Evolutionary conservation across 148 eudicot genomes (phyloP).

Genomic region (Limonium bicolor): DNA sequence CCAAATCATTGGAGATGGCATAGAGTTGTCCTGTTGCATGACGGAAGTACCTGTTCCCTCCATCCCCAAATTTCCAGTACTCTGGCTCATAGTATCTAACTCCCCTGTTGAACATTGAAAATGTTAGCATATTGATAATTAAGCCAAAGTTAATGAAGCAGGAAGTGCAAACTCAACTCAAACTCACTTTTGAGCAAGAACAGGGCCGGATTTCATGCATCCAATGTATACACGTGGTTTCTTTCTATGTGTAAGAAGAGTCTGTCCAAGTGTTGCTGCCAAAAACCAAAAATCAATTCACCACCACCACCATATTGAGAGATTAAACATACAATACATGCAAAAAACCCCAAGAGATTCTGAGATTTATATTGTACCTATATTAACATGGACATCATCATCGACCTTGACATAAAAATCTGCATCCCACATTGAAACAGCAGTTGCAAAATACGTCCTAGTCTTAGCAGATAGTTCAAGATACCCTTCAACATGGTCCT

Average conservation of each 20-base stretch:
- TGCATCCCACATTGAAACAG: constrained; percentile 46
- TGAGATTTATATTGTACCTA: constrained; percentile 16
- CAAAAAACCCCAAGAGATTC: no score
- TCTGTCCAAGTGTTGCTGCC: constrained; percentile 32
- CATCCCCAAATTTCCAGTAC: constrained; percentile 50
- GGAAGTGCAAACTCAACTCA: neutral
- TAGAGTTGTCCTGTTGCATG: constrained; percentile 55
- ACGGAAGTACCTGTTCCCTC: constrained; percentile 45
- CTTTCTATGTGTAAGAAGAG: constrained; percentile 23
- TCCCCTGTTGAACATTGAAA: constrained; percentile 20
- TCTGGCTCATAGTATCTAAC: constrained; percentile 52
- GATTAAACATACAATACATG: no score
- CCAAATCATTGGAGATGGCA: constrained; percentile 47
- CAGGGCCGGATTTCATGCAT: constrained; percentile 67
- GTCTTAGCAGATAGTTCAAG: constrained; percentile 54
- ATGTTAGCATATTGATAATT: neutral
- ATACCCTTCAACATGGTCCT: constrained; percentile 67
- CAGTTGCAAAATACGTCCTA: constrained; percentile 33
- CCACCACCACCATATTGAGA: no score
- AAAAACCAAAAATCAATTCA: no score
- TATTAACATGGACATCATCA: constrained; percentile 55
- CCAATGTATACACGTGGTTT: constrained; percentile 46
- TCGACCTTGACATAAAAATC: constrained; percentile 52
- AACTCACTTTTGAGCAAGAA: constrained; percentile 41
- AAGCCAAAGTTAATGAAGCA: neutral